phyloP scores from a whole-genome alignment of 2,329 filamentous ascomycete genomes.

The Exophiala sp. region DNA sequence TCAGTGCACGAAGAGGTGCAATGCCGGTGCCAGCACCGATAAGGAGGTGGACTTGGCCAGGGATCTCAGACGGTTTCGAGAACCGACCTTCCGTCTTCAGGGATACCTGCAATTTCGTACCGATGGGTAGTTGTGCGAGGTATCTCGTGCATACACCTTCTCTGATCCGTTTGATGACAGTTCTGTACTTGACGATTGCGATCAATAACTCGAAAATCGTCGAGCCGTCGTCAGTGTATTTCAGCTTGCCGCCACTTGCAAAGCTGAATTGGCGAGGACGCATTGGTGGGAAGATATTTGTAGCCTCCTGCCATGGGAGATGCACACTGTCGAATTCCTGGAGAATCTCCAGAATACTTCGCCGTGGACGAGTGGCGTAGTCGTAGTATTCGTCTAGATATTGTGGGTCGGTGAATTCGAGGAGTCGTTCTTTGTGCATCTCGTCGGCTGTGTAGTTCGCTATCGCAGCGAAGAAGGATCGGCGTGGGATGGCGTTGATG shows the following conservation, averaged over 20 bases:
- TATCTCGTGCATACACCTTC: slow-evolving; percentile 90
- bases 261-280: slow-evolving; percentile 94
- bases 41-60: slow-evolving; percentile 50
- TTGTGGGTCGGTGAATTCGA: slow-evolving; percentile 76
- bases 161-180: slow-evolving; percentile 76
- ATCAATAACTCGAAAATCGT: slow-evolving; percentile 69
- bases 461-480: slow-evolving; percentile 78
- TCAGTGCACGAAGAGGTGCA: slow-evolving; percentile 50
- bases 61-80: slow-evolving; percentile 6
- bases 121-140: slow-evolving; percentile 60
- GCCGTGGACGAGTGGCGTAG: slow-evolving; percentile 84
- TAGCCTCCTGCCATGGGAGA: slow-evolving; percentile 69
- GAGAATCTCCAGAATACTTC: slow-evolving; percentile 87
- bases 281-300: slow-evolving; percentile 73
- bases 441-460: slow-evolving; percentile 69
- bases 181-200: slow-evolving; percentile 87
- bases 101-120: slow-evolving; percentile 57
- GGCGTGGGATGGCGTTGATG: slow-evolving; percentile 81
- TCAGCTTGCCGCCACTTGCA: slow-evolving; percentile 64
- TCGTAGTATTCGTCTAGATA: slow-evolving; percentile 91
- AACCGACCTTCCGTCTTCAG: slow-evolving; percentile 30
- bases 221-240: slow-evolving; percentile 33
- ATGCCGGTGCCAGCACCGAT: slow-evolving; percentile 32
- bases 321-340: slow-evolving; percentile 83
- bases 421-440: slow-evolving; percentile 73